A percentile compares a stretch with the other conserved stretches of the same genome.
Conservation (phyloP, 2,329 filamentous ascomycete genomes). For the Chrysoporthe puriensis region DNA sequence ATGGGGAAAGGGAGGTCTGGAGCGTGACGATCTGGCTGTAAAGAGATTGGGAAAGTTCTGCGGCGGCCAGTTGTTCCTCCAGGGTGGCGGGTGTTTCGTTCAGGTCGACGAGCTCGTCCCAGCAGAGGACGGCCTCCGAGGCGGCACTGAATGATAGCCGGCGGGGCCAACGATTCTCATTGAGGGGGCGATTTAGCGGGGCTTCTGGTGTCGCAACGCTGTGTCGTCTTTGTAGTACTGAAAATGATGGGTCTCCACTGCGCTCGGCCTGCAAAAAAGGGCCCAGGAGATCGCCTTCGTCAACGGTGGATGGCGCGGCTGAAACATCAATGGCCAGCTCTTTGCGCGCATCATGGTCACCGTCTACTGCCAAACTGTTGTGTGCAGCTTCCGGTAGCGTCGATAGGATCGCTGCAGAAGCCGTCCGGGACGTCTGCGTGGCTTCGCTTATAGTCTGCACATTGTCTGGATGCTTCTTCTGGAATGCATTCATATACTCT, state of each 20-base stretch:
- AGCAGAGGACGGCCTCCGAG: conserved; percentile 72
- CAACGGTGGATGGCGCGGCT: conserved; percentile 60
- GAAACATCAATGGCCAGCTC: conserved; percentile 54
- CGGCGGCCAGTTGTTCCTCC: conserved; percentile 41
- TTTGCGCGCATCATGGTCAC: conserved; percentile 47
- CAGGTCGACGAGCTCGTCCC: conserved; percentile 59
- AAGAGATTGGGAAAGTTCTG: conserved; percentile 60
- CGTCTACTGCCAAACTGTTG: conserved; percentile 20
- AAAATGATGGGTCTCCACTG: conserved; percentile 46
- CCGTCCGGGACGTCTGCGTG: conserved; percentile 23
- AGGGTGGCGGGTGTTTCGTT: conserved; percentile 32
- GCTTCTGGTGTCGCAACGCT: conserved; percentile 50
- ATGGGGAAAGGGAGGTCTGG: conserved; percentile 58
- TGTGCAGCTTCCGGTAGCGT: conserved; percentile 32
- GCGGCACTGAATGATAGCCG: conserved; percentile 76
- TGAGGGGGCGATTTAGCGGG: conserved; percentile 40
- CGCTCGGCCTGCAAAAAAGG: conserved; percentile 54
- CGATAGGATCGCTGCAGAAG: conserved; percentile 16
- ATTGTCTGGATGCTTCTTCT: conserved; percentile 37
- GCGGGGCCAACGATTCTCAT: conserved; percentile 69
- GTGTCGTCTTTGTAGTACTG: conserved; percentile 64
- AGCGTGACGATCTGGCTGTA: conserved; percentile 57
- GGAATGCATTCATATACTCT: conserved; percentile 54
- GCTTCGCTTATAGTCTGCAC: conserved; percentile 30
- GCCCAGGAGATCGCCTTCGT: conserved; percentile 62